These are phyloP conservation scores for Chytriomyces sp. DNA, from an alignment of 192 early-diverging fungal species.

Conservation along the genomic window DNA sequence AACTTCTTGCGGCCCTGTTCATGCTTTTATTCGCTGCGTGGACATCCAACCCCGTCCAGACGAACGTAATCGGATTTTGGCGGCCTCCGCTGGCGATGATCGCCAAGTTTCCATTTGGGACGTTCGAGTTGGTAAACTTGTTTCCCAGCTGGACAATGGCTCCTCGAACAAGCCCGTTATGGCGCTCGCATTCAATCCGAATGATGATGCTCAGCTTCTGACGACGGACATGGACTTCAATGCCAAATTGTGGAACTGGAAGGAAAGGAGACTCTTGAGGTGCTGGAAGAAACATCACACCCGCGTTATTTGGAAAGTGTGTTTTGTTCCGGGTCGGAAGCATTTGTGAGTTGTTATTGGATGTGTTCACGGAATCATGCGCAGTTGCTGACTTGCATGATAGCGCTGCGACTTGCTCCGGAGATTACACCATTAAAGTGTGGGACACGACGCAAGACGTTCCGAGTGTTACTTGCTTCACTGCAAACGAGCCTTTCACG, in stretches of 20 bases:
- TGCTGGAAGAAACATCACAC: slow-evolving; percentile 57
- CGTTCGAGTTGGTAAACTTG: slow-evolving; percentile 35
- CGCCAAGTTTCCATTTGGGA: slow-evolving; percentile 57
- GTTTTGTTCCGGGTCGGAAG: slow-evolving; percentile 45
- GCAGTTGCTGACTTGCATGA: background rate
- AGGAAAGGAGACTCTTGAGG: slow-evolving; percentile 28
- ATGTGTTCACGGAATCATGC: too few species aligned
- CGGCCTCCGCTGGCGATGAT: slow-evolving; percentile 49
- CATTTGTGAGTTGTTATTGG: slow-evolving; percentile 38
- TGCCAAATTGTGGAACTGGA: slow-evolving; percentile 64
- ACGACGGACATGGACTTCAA: slow-evolving; percentile 60
- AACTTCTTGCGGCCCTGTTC: slow-evolving; percentile 45
- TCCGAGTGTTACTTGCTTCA: slow-evolving; percentile 35
- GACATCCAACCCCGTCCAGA: slow-evolving; percentile 34
- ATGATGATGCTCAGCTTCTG: slow-evolving; percentile 38
- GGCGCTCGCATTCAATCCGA: slow-evolving; percentile 47
- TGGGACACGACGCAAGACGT: slow-evolving; percentile 38
- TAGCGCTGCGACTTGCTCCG: slow-evolving; percentile 58
- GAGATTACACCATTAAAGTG: slow-evolving; percentile 57
- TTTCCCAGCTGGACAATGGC: slow-evolving; percentile 53
- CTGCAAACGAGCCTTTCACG: slow-evolving; percentile 65
- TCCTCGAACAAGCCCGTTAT: slow-evolving; percentile 53
- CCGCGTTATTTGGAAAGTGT: slow-evolving; percentile 49
- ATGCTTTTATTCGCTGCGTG: slow-evolving; percentile 40
- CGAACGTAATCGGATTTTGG: slow-evolving; percentile 37